Evolutionary conservation across 2,329 filamentous ascomycete genomes (phyloP).

Genomic region (Fusarium tupiense): DNA sequence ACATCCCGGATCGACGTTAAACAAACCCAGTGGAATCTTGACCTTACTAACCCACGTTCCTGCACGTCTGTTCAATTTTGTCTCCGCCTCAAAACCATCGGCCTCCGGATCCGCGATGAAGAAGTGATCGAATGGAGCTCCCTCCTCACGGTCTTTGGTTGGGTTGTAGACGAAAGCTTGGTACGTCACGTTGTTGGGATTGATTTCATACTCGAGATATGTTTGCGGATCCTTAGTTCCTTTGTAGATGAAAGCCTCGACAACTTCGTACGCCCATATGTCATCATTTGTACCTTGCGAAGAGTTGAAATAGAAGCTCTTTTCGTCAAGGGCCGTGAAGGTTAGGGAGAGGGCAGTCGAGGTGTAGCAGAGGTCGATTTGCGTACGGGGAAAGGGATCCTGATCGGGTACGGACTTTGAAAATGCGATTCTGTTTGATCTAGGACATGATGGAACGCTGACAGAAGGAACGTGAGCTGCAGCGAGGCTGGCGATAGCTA

Average conservation of each 20-base stretch:
- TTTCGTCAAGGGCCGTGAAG: constrained; percentile 58
- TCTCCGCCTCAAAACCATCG: constrained; percentile 55
- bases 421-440: constrained; percentile 50
- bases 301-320: constrained; percentile 57
- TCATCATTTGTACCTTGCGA: constrained; percentile 56
- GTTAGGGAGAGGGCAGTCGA: constrained; percentile 51
- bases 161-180: constrained; percentile 63
- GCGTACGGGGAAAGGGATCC: constrained; percentile 54
- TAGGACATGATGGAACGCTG: constrained; percentile 53
- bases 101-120: constrained; percentile 52
- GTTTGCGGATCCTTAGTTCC: constrained; percentile 58
- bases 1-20: constrained; percentile 57
- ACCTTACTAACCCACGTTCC: constrained; percentile 54
- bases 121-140: constrained; percentile 56
- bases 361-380: constrained; percentile 60
- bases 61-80: constrained; percentile 49
- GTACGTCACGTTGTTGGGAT: constrained; percentile 61
- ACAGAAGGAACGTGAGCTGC: constrained; percentile 42
- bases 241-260: constrained; percentile 60
- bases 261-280: constrained; percentile 61
- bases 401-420: constrained; percentile 54
- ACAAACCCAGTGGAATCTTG: constrained; percentile 57
- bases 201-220: constrained; percentile 63
- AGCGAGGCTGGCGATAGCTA: constrained; percentile 1
- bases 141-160: constrained; percentile 53